Conservation (phyloP, 345 rosid species). For the Sonneratia caseolaris region DNA sequence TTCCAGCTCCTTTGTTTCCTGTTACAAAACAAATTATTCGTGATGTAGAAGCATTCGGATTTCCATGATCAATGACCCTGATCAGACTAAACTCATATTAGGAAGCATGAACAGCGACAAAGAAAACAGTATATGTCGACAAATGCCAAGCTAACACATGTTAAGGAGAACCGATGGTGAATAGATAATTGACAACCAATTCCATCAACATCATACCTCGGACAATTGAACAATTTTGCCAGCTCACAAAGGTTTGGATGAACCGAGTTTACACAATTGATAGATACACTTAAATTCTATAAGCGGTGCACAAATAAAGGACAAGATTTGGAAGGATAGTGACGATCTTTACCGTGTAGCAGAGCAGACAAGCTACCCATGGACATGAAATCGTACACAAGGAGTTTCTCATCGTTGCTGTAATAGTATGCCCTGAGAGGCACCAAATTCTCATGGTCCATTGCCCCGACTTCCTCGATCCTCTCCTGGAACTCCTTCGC, state of each 20-base stretch:
- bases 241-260: no score
- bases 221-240: no score
- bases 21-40: neutral
- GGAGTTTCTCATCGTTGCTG: conserved; percentile 91
- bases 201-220: no score
- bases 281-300: no score
- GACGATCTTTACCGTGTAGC: conserved; percentile 53
- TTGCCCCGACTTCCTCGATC: conserved; percentile 76
- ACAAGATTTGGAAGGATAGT: neutral
- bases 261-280: no score
- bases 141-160: no score
- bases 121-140: neutral
- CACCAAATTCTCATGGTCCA: conserved; percentile 82
- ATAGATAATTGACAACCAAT: no score
- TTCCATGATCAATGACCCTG: neutral
- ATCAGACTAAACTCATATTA: neutral
- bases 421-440: conserved; percentile 85
- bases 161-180: no score
- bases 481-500: conserved; percentile 75
- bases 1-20: conserved; percentile 92
- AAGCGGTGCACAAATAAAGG: no score
- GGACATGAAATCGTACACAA: conserved; percentile 90
- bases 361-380: conserved; percentile 99
- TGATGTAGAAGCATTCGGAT: neutral
- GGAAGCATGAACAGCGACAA: neutral